phyloP scores from a whole-genome alignment of 352 stramenopile genomes.

The Phytophthora constricta region DNA sequence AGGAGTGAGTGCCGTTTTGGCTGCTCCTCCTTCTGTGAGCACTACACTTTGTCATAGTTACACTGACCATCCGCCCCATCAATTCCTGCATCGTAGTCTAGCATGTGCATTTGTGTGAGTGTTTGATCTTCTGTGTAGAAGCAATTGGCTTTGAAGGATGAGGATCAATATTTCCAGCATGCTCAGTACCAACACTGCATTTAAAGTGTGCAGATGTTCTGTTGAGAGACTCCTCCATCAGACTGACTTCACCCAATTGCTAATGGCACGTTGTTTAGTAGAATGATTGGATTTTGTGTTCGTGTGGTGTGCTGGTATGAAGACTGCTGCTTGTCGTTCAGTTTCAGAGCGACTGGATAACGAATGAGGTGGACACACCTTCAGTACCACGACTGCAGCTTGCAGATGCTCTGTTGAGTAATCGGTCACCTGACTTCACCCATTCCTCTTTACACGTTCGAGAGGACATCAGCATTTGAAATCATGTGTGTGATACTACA shows the following conservation, averaged over 20 bases:
- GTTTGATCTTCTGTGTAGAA: neutral
- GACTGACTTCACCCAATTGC: conserved; percentile 14
- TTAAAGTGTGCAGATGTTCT: conserved; percentile 11
- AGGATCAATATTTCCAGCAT: conserved; percentile 15
- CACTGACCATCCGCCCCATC: conserved; percentile 65
- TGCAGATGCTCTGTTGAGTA: conserved; percentile 6
- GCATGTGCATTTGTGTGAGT: neutral
- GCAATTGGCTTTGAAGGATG: conserved; percentile 8
- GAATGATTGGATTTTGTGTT: no score
- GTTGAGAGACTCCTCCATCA: conserved; percentile 16
- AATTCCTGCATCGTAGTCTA: conserved; percentile 11
- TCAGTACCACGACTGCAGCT: conserved; percentile 2
- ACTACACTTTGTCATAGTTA: conserved; percentile 77
- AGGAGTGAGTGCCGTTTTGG: conserved; percentile 56
- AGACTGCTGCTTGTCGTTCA: no score
- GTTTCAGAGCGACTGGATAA: no score
- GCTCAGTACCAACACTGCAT: conserved; percentile 28
- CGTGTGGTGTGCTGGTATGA: no score
- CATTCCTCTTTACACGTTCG: no score
- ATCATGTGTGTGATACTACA: no score
- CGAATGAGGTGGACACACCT: no score
- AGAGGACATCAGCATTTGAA: no score
- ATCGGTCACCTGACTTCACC: conserved; percentile 3
- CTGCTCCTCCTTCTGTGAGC: conserved; percentile 58
- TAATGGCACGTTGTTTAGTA: neutral